These are phyloP conservation scores for Rhynchosporium secalis DNA, from an alignment of 2,329 filamentous ascomycete species.

Conservation along the genomic window DNA sequence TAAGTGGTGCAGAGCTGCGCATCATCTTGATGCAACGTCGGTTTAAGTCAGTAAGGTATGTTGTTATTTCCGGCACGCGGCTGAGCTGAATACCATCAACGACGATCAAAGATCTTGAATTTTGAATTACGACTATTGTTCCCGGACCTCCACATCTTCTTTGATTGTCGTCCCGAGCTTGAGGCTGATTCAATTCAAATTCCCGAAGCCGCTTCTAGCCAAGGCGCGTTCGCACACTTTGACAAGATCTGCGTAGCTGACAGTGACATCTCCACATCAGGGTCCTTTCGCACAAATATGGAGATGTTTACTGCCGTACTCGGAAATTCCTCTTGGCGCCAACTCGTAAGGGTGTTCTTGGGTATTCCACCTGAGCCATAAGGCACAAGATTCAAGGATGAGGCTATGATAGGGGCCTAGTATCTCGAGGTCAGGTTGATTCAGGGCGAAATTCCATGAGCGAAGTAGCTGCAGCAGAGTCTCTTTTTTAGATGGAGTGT, in stretches of 20 bases:
- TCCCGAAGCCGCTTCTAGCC: neutral
- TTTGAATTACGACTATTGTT: neutral
- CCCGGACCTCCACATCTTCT: neutral
- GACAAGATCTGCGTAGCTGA: neutral
- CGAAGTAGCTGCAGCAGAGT: no score
- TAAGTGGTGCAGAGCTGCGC: neutral
- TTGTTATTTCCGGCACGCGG: conserved; percentile 1
- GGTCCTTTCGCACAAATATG: no score
- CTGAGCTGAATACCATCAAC: neutral
- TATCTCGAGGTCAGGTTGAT: no score
- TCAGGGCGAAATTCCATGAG: no score
- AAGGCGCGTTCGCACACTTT: neutral
- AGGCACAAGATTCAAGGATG: no score
- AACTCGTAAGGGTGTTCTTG: no score
- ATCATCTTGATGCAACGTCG: conserved; percentile 8
- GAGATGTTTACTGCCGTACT: no score
- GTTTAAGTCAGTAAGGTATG: conserved; percentile 1
- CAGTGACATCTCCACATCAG: neutral
- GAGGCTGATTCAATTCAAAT: conserved; percentile 1
- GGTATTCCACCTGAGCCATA: no score
- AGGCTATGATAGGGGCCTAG: no score
- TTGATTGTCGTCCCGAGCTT: neutral
- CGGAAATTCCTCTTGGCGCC: no score
- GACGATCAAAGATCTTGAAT: neutral
- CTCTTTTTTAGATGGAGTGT: no score